These are phyloP conservation scores for Colletotrichum godetiae DNA, from an alignment of 2,329 filamentous ascomycete species.

Conservation along the genomic window DNA sequence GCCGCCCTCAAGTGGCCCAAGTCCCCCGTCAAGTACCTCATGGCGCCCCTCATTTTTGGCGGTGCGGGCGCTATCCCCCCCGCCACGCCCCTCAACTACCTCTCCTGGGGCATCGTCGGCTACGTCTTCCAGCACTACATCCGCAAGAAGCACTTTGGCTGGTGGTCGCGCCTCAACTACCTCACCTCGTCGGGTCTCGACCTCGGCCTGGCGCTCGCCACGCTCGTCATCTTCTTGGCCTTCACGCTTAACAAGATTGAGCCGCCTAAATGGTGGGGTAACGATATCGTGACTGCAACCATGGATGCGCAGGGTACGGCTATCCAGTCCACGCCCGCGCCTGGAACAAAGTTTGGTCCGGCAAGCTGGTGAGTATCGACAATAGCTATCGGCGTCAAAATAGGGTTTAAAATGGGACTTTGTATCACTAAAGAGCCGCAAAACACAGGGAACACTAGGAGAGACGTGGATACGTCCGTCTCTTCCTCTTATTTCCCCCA, in stretches of 20 bases:
- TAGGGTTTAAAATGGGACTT: background rate
- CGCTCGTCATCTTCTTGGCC: conserved; percentile 77
- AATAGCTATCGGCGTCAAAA: conserved; percentile 4
- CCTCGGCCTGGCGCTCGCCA: conserved; percentile 73
- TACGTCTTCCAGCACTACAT: conserved; percentile 77
- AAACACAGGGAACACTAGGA: conserved; percentile 3
- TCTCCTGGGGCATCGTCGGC: conserved; percentile 79
- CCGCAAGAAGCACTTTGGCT: conserved; percentile 70
- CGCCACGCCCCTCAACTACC: conserved; percentile 79
- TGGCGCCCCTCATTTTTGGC: conserved; percentile 73
- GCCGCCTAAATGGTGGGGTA: conserved; percentile 78
- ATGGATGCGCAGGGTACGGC: conserved; percentile 72
- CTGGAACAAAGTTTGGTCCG: conserved; percentile 73
- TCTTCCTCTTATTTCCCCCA: background rate
- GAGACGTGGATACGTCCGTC: no score
- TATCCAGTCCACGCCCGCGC: conserved; percentile 61
- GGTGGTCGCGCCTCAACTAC: conserved; percentile 82
- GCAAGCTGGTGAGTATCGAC: conserved; percentile 56
- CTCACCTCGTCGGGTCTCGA: conserved; percentile 77
- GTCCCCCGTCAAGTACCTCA: conserved; percentile 63
- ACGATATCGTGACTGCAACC: conserved; percentile 66
- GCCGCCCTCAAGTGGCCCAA: conserved; percentile 61
- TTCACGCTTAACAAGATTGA: conserved; percentile 72
- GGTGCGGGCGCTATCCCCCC: conserved; percentile 69
- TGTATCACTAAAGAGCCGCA: conserved; percentile 2